Base-by-base conservation (phyloP, 495 filamentous ascomycete genomes). In the Articulospora tetracladia region DNA sequence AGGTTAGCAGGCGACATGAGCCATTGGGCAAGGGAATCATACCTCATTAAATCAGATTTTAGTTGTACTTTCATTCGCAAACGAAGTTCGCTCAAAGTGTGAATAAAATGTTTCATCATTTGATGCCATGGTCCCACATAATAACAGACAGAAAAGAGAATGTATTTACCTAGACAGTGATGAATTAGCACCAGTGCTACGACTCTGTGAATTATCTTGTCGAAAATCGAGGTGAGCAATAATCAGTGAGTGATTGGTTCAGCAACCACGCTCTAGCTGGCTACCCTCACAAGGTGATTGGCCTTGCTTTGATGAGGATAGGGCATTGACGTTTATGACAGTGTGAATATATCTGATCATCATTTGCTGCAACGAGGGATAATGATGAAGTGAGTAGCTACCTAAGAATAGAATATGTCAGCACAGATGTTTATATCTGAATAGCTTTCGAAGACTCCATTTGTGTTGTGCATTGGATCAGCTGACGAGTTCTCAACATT, bases 21-120 rank as follows among this genome's bases (percentile, higher is more conserved):
- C 44, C n/a, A 20, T 53, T 15, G 11, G 20, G 53, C 22, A 8
- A 20, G 22, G 41, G 27, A 12, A 19, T 78, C 82, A 76, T 78
- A 93, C 89, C 90, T 93, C 90, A 94, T 94, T 95, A 95, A 92
- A 97, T 97, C 92, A 97, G 92, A 96, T 87, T 94, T 93, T 81
- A 78, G 72, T 76, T 59, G 65, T 67, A 82, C 82, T 87, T 89
- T 94, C 92, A 95, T 87, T 74, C 79, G 86, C 85, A 68, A 75
- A 78, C 74, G 74, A 66, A 75, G 73, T 73, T 75, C 76, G 76
- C 85, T 97, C 92, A 93, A 92, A 97, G 92, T 97, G 92, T 97
- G 92, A 97, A 97, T 97, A 89, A 76, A 50, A 55, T 44, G 76
- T 75, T 80, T 88, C 83, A 90, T 90, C 87, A 90, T 89, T 66